A percentile compares a stretch with the other conserved stretches of the same genome.
phyloP scores from a whole-genome alignment of 2,329 filamentous ascomycete genomes.

The Neofusicoccum ribis region DNA sequence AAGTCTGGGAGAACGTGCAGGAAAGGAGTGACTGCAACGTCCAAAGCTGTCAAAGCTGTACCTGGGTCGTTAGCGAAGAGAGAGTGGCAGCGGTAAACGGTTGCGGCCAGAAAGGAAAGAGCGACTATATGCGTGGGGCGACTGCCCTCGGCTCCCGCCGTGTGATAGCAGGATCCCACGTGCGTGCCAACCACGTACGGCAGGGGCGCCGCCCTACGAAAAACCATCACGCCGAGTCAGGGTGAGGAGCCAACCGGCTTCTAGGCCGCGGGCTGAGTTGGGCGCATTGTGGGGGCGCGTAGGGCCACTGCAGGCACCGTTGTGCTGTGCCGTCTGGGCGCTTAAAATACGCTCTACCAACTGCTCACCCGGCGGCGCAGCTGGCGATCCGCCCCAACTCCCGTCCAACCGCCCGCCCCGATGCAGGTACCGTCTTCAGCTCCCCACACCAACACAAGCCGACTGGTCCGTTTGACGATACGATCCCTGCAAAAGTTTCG shows the following conservation, averaged over 20 bases:
- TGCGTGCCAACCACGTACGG: not conserved
- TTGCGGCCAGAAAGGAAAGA: not conserved
- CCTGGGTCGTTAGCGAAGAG: not conserved
- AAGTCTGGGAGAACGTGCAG: not conserved
- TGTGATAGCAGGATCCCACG: not conserved
- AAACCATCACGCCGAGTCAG: not conserved
- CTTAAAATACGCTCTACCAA: not conserved
- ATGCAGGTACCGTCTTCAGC: conserved; percentile 6
- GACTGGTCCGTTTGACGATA: not conserved
- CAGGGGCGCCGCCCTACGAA: not conserved
- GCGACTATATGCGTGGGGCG: not conserved
- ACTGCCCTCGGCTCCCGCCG: too few relatives aligned
- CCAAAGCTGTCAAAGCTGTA: not conserved
- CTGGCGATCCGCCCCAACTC: not conserved
- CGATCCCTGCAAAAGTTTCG: not conserved
- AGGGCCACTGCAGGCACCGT: not conserved
- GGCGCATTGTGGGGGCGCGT: not conserved
- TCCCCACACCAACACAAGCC: not conserved
- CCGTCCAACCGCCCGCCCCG: not conserved
- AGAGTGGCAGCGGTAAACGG: not conserved
- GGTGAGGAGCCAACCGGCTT: not conserved
- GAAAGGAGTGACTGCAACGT: not conserved
- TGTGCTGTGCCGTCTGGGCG: conserved; percentile 2
- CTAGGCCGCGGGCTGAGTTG: not conserved
- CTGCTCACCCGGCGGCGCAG: not conserved